Percentiles rank a stretch among this genome's conserved stretches.
Evolutionary conservation across 2,329 filamentous ascomycete genomes (phyloP).

Genomic region (Oidium heveae): DNA sequence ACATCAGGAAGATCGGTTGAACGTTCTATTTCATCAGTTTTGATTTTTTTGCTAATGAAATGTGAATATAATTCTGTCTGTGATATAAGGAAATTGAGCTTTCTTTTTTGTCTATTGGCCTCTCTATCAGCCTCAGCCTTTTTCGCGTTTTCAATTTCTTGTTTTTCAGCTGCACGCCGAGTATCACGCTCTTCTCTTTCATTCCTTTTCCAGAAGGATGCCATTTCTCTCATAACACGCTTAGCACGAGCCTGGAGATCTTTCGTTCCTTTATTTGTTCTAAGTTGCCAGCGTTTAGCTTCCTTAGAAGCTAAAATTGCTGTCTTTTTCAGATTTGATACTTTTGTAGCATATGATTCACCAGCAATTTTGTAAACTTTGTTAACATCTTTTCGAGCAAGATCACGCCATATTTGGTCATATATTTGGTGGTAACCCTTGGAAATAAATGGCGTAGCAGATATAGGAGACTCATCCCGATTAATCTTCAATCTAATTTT

Average conservation of each 20-base stretch:
- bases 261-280: slow-evolving; percentile 96
- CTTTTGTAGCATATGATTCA: slow-evolving; percentile 62
- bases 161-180: slow-evolving; percentile 78
- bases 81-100: slow-evolving; percentile 97
- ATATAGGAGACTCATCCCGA: slow-evolving; percentile 19
- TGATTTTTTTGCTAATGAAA: slow-evolving; percentile 98
- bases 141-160: slow-evolving; percentile 88
- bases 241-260: slow-evolving; percentile 92
- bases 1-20: slow-evolving; percentile 65
- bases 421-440: slow-evolving; percentile 95
- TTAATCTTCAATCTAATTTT: slow-evolving; percentile 37
- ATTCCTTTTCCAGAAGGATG: slow-evolving; percentile 97
- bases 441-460: slow-evolving; percentile 35
- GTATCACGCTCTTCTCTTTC: slow-evolving; percentile 91
- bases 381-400: slow-evolving; percentile 77
- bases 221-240: slow-evolving; percentile 98
- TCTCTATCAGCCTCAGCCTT: slow-evolving; percentile 94
- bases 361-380: slow-evolving; percentile 78
- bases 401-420: slow-evolving; percentile 88
- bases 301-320: slow-evolving; percentile 92
- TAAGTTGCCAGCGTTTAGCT: slow-evolving; percentile 86
- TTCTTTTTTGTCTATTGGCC: slow-evolving; percentile 89
- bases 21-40: slow-evolving; percentile 81
- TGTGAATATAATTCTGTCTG: slow-evolving; percentile 98
- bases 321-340: slow-evolving; percentile 94